Conservation (phyloP, 805 yeast species). For the Starmerella tilneyi region DNA sequence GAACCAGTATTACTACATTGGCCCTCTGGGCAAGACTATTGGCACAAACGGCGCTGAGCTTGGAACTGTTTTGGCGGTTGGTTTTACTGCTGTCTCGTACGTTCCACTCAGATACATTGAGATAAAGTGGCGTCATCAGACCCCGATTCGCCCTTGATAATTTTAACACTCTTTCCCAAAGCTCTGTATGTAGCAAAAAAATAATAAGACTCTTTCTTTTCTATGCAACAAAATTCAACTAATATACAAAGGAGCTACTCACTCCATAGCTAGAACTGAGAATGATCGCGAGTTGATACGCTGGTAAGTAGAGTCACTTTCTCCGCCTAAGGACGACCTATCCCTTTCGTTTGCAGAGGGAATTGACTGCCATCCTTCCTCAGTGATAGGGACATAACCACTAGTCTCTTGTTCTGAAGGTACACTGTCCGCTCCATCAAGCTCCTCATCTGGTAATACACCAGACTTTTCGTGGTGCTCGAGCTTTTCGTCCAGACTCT, state of each 20-base stretch:
- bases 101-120: conserved; percentile 60
- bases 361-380: too few relatives aligned
- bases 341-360: too few relatives aligned
- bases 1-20: conserved; percentile 77
- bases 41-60: conserved; percentile 65
- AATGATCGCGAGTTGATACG: background rate
- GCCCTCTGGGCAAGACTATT: conserved; percentile 55
- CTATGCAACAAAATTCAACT: background rate
- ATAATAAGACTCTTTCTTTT: background rate
- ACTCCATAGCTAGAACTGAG: background rate
- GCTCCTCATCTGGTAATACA: too few relatives aligned
- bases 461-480: background rate
- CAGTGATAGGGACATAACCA: background rate
- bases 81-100: conserved; percentile 52
- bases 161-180: background rate
- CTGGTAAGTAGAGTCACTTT: background rate
- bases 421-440: too few relatives aligned
- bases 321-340: too few relatives aligned
- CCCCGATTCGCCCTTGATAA: conserved; percentile 15
- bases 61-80: conserved; percentile 73
- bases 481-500: background rate
- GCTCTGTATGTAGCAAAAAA: background rate
- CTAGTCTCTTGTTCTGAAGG: too few relatives aligned
- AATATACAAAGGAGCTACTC: background rate
- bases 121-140: conserved; percentile 37